Base-by-base conservation (phyloP, 1,284 basidiomycete genomes). In the Ustilago lituana region DNA sequence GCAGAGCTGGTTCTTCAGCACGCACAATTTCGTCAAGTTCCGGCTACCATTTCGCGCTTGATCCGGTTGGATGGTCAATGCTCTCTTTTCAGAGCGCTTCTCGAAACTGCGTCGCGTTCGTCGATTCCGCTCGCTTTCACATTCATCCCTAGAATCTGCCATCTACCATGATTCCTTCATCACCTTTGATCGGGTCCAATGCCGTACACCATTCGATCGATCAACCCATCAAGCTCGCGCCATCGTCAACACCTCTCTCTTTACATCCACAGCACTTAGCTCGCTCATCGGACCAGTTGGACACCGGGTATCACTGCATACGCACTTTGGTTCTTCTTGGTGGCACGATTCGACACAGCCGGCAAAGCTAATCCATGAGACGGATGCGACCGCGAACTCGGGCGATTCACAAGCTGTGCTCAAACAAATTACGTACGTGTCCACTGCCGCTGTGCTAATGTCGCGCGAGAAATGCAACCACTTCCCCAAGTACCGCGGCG, bases 11-110 rank as follows among this genome's bases (percentile, higher is more conserved):
- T n/a, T n/a, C n/a, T n/a, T n/a, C 31, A 14, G 19, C 48, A 39
- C 7, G 29, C 48, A 41, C 48, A 9, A 41, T 50, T 50, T 50
- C 38, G 38, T 41, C 48, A 50, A 44, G 22, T 23, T 45, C 51
- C 51, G 51, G 51, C 51, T 45, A 54, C n/a, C 27, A 29, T 46
- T n/a, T 29, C n/a, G 36, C 26, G 23, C 35, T 36, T 37, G 41
- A 43, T 45, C 50, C 51, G 51, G 51, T 44, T 14, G 39, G 26
- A 7, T 26, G 40, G 5, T 20, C 32, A 36, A 33, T 35, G 19
- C 31, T 7, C 39, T 26, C 4, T 15, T 15, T 19, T 41, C 15
- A 6, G 5, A 19, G 27, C 27, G 12, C 27, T 15, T 27, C n/a
- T 41, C 20, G 36, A 22, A 38, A 6, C 5, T 38, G 36, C 36